Evolutionary conservation across 768 basidiomycete species (phyloP).

Genomic region (Boletus tylopilopsis): DNA sequence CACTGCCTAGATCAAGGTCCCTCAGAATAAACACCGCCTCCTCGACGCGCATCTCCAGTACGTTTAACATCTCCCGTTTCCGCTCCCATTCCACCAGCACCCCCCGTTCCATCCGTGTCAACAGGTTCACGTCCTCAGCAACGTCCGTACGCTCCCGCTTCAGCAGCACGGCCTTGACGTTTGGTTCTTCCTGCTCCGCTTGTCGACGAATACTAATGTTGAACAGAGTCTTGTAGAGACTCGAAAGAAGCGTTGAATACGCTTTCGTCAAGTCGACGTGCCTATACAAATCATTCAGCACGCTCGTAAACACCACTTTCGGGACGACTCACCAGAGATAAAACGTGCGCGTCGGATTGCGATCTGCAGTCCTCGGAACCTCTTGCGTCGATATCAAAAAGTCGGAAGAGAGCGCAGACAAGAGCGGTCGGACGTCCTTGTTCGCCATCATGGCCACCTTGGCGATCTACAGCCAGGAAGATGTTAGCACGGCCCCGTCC

Average conservation of each 20-base stretch:
- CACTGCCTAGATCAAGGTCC: slow-evolving; percentile 57
- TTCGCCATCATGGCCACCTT: slow-evolving; percentile 91
- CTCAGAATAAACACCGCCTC: slow-evolving; percentile 86
- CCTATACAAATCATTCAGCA: slow-evolving; percentile 43
- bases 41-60: slow-evolving; percentile 84
- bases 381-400: slow-evolving; percentile 89
- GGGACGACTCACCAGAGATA: slow-evolving; percentile 73
- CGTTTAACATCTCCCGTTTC: slow-evolving; percentile 67
- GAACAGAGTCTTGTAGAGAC: slow-evolving; percentile 85
- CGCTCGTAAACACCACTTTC: neutral
- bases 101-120: slow-evolving; percentile 75
- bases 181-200: slow-evolving; percentile 65
- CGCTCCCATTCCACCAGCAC: slow-evolving; percentile 69
- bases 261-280: slow-evolving; percentile 84
- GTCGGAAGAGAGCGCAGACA: slow-evolving; percentile 76
- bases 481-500: neutral
- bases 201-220: slow-evolving; percentile 76
- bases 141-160: slow-evolving; percentile 84
- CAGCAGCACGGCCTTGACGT: slow-evolving; percentile 68
- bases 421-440: slow-evolving; percentile 78
- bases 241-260: slow-evolving; percentile 69
- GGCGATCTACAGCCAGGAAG: slow-evolving; percentile 61
- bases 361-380: slow-evolving; percentile 86
- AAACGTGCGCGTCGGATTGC: slow-evolving; percentile 83
- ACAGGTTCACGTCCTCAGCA: slow-evolving; percentile 63